Base-by-base conservation (phyloP, 2,329 filamentous ascomycete genomes). In the Lachnum nothofagi region DNA sequence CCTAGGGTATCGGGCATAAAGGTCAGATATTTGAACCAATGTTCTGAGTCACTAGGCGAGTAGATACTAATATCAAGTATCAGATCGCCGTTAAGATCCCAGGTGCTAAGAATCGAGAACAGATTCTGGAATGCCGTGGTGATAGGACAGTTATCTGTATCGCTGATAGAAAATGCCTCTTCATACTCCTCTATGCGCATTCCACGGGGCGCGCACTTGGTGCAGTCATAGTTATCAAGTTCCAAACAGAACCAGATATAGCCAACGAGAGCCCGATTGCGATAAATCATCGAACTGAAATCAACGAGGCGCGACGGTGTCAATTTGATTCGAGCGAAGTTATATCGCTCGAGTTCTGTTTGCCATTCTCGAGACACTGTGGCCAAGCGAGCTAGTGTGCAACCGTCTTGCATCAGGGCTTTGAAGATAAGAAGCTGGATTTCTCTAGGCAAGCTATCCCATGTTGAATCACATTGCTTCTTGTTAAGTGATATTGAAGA, bases 61-160 rank as follows among this genome's bases (percentile, higher is more conserved):
- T 67, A 63, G 31, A 68, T 51, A 49, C 65, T 69, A 25, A 69
- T 65, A 58, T 70, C 68, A 33, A 70, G 64, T 22, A 62, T 40
- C 46, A 71, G 60, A 41, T 61, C 55, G 44, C 63, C 52, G n/a
- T 53, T 47, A 51, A 61, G 62, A 50, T 67, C 60, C 65, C 63
- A 69, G 53, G 38, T 27, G 58, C 59, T 65, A 17, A 68, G 64
- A 45, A 49, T 51, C 40, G 51, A 56, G 42, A 70, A 64, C 25
- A 69, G 47, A 45, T 51, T 54, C 53, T 62, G 45, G 46, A 69
- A 63, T 48, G 60, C 64, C 29, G 58, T 51, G 33, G 50, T 46
- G 40, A 67, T 65, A 20, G 62, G 41, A 27, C 44, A 19, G 38
- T 65, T 63, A 23, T 65, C 58, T 29, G 44, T 44, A 37, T 57